Conservation (phyloP, 257 asterid species). For the Solanum virginianum region DNA sequence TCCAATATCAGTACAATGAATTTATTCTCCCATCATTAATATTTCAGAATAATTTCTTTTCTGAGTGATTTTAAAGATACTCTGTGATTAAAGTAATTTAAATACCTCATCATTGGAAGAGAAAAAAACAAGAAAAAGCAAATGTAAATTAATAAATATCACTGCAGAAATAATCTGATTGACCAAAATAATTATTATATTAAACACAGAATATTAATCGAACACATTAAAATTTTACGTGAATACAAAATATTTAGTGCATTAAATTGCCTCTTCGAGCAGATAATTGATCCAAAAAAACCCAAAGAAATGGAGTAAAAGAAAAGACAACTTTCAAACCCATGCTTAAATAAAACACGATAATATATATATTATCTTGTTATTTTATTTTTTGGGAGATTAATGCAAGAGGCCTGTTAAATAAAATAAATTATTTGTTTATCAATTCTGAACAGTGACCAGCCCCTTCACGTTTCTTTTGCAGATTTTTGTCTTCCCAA, state of each 20-base stretch:
- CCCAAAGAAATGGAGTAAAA: not conserved
- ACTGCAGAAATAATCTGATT: not conserved
- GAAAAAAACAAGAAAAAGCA: not conserved
- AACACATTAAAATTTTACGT: too few species aligned
- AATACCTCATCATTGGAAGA: not conserved
- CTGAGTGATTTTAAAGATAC: not conserved
- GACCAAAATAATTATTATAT: not conserved
- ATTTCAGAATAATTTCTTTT: not conserved
- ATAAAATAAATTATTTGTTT: not conserved
- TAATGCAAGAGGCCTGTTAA: not conserved
- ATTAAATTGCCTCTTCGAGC: not conserved
- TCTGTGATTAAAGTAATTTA: not conserved
- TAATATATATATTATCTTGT: not conserved
- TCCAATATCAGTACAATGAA: not conserved
- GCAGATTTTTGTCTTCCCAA: conserved; percentile 5
- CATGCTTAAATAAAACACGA: not conserved
- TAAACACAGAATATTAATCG: too few species aligned
- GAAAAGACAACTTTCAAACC: not conserved
- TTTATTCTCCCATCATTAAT: not conserved
- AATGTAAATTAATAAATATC: not conserved
- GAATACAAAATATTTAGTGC: not conserved
- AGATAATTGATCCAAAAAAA: not conserved
- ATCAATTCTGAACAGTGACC: not conserved
- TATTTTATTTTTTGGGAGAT: not conserved
- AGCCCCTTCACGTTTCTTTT: conserved; percentile 8